Evolutionary conservation across 805 yeast genomes (phyloP).

Genomic region (Yarrowia hollandica): DNA sequence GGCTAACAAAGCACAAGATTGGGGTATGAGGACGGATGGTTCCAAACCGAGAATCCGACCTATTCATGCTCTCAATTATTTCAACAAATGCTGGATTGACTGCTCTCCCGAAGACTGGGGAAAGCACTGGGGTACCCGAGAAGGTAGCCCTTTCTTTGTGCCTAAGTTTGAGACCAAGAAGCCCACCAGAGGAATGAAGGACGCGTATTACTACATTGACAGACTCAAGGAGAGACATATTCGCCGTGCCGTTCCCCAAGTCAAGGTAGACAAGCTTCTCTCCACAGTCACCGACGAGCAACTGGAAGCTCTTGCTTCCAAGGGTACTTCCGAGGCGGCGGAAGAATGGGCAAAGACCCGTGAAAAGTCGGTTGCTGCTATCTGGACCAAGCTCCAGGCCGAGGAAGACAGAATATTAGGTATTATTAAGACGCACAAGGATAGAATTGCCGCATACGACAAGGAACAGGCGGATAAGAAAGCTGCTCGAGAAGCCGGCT

Average conservation of each 20-base stretch:
- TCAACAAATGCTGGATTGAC: not conserved
- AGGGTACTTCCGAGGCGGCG: not conserved
- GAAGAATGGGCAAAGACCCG: not conserved
- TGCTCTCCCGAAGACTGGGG: not conserved
- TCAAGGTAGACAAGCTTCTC: not conserved
- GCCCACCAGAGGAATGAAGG: not conserved
- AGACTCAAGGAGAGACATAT: not conserved
- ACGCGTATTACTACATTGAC: not conserved
- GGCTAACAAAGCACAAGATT: not conserved
- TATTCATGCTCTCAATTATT: not conserved
- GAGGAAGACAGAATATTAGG: too few relatives aligned
- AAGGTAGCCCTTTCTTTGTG: not conserved
- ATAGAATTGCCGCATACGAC: not conserved
- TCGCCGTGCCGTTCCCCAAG: not conserved
- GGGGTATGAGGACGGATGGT: not conserved
- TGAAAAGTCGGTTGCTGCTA: not conserved
- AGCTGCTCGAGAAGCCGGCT: not conserved
- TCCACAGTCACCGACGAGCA: not conserved
- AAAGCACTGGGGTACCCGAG: not conserved
- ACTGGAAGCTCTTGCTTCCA: not conserved
- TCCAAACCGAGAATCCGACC: not conserved
- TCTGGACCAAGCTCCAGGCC: too few relatives aligned
- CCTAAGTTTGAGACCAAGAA: not conserved
- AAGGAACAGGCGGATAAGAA: not conserved
- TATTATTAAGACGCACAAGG: not conserved